Conservation (phyloP, 495 filamentous ascomycete species). For the Oidiodendron maius region DNA sequence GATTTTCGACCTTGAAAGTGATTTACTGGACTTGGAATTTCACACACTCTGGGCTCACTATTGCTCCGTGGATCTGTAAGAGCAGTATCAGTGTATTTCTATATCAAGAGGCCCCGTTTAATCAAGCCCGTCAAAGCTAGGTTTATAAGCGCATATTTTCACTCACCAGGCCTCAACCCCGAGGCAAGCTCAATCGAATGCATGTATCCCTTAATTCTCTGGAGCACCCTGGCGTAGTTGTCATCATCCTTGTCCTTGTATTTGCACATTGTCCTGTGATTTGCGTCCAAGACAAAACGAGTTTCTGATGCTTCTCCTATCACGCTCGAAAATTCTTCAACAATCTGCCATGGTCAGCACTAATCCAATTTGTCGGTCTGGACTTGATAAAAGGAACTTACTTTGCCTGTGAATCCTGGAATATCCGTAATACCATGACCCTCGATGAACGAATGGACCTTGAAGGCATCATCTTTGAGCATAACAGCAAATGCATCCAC, state of each 20-base stretch:
- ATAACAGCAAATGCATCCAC: conserved; percentile 12
- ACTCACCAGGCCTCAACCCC: no score
- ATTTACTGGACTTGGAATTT: no score
- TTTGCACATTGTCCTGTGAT: conserved; percentile 10
- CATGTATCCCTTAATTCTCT: no score
- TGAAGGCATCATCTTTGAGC: background rate
- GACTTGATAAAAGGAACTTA: background rate
- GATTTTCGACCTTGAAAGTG: no score
- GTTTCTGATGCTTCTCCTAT: conserved; percentile 21
- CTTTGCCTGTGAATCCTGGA: conserved; percentile 10
- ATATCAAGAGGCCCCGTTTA: no score
- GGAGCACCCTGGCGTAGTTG: conserved; percentile 8
- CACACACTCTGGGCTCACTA: no score
- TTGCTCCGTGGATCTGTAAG: no score
- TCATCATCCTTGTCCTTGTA: conserved; percentile 1
- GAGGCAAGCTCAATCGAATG: no score
- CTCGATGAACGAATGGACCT: conserved; percentile 6
- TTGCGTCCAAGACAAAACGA: conserved; percentile 15
- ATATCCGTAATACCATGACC: conserved; percentile 12
- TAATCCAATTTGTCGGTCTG: background rate
- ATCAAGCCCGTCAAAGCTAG: no score
- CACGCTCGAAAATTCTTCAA: conserved; percentile 24
- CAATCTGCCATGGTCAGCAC: conserved; percentile 19
- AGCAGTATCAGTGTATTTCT: no score
- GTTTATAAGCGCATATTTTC: no score